These are phyloP conservation scores for Plasmodium gonderi DNA, from an alignment of 169 alveolate species.

Conservation along the genomic window DNA sequence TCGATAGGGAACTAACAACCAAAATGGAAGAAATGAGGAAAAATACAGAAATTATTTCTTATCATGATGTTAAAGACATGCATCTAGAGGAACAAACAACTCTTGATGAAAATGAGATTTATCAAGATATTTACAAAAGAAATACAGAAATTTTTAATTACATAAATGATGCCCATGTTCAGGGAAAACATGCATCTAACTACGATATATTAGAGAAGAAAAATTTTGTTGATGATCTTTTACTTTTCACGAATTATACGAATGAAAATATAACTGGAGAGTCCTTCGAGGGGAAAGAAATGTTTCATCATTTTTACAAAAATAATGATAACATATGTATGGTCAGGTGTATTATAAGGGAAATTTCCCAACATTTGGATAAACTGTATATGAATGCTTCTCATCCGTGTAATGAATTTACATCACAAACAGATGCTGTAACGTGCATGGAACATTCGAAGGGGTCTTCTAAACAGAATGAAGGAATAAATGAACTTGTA, in stretches of 20 bases:
- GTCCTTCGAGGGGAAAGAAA: not conserved
- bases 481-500: not conserved
- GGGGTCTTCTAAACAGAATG: not conserved
- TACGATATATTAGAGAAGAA: not conserved
- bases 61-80: slow-evolving; percentile 10
- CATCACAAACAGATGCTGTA: not conserved
- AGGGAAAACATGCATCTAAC: not conserved
- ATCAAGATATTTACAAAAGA: not conserved
- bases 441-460: not conserved
- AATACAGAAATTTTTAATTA: not conserved
- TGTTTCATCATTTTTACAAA: not conserved
- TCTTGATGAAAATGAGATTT: not conserved
- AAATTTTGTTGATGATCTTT: not conserved
- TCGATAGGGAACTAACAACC: not conserved
- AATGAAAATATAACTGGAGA: not conserved
- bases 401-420: not conserved
- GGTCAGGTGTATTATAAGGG: slow-evolving; percentile 5
- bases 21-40: not conserved
- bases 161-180: not conserved
- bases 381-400: not conserved
- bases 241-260: not conserved
- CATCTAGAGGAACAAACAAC: not conserved
- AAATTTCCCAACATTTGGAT: not conserved
- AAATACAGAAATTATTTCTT: not conserved
- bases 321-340: slow-evolving; percentile 4